Base-by-base conservation (phyloP, 192 early-diverging fungal genomes). In the Backusella westeae region DNA sequence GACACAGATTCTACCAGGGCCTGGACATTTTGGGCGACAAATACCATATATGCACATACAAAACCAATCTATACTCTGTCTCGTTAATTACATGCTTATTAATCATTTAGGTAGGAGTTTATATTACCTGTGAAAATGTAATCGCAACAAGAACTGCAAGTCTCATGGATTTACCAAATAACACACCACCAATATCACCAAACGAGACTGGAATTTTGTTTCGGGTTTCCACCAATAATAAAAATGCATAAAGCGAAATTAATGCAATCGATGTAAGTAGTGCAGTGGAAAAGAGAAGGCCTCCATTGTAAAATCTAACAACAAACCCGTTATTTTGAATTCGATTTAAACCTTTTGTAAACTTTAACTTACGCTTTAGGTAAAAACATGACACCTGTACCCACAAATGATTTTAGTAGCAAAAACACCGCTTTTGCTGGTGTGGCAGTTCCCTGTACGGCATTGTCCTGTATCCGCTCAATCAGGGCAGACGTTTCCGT, bases 321-420 rank as follows among this genome's bases (percentile, higher is more conserved):
- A 39, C 3, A 39, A 39, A 39, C 8, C 38, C 38, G 38, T 39
- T 39, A 32, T 3, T 10, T 39, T 39, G 9, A 39, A 39, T 12
- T 39, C 10, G 10, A 39, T 42, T 68, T 46, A 17, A 12, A 46
- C 32, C 32, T 32, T 12, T 32, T 68, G 5, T 26, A 34, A 32
- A 32, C 32, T 66, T 44, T 35, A 69, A 82, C 81, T 80, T 87
- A 90, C 84, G 89, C 89, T 77, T 84, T 89, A 15, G 89, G 89
- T 67, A 90, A 77, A 70, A 90, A 90, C 86, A 90, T 88, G 66
- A 90, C 87, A 79, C 89, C 81, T 6, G 93, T 93, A 74, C 92
- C 93, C 36, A 94, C 90, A 89, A 94, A 94, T 14, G 93, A 87
- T 84, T 94, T 94, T 9, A 94, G 84, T 44, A 94, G 85, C 74